Base-by-base conservation (phyloP, 1,139 yeast species). In the Blastobotrys elegans region DNA sequence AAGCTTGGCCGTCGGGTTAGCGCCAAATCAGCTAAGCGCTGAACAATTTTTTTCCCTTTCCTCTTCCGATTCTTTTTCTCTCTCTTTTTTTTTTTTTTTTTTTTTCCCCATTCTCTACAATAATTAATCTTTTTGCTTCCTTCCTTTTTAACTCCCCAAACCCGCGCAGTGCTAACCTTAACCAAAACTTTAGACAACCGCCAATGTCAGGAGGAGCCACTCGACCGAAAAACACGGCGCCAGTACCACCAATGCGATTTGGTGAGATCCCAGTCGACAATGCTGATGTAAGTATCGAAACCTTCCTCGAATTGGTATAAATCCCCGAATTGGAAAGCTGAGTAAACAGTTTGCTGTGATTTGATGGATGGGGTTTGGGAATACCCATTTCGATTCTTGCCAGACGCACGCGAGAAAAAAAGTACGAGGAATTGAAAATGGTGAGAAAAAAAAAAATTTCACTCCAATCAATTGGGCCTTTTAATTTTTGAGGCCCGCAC, bases 151-250 rank as follows among this genome's bases (percentile, higher is more conserved):
- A n/a, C n/a, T n/a, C n/a, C n/a, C n/a, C n/a, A n/a, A n/a, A n/a
- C n/a, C n/a, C n/a, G n/a, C n/a, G n/a, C n/a, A n/a, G n/a, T n/a
- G n/a, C n/a, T n/a, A n/a, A n/a, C n/a, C n/a, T n/a, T n/a, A n/a
- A n/a, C n/a, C n/a, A n/a, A n/a, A n/a, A n/a, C n/a, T n/a, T 14
- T 21, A 21, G 31, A 17, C 44, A 17, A 32, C 13, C 44, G 13
- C 39, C 35, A 31, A 32, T 41, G 39, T 41, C 44, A 10, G 44
- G 44, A 13, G 44, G 44, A 24, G 39, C 44, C 14, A 31, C 5
- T 7, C 44, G 35, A 13, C 44, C 44, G 14, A 31, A 30, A 31
- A 11, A 24, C n/a, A 21, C 13, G 17, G 30, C 29, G 5, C 3
- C 44, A 11, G 33, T 27, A 3, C 33, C 38, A n/a, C n/a, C 21